Percentiles rank a stretch among this genome's conserved stretches.
Evolutionary conservation across 2,329 filamentous ascomycete species (phyloP).

Genomic region (Colletotrichum tabaci): DNA sequence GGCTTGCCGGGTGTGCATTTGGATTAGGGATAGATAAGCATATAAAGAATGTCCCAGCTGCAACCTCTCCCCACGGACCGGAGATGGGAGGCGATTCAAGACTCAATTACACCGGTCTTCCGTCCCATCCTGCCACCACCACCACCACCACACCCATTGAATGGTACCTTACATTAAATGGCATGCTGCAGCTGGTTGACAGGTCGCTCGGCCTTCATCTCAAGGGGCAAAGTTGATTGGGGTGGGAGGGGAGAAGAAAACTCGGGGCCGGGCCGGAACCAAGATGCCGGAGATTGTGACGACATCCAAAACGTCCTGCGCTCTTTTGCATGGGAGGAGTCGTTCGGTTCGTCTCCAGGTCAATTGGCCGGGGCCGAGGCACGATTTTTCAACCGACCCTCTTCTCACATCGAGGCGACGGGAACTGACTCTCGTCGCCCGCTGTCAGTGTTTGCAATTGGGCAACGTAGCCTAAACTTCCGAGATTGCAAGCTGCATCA

Average conservation of each 20-base stretch:
- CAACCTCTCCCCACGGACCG: slow-evolving; percentile 20
- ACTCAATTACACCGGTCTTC: slow-evolving; percentile 15
- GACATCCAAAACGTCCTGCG: slow-evolving; percentile 16
- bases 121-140: slow-evolving; percentile 25
- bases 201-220: slow-evolving; percentile 3
- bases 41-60: neutral
- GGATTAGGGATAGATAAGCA: slow-evolving; percentile 1
- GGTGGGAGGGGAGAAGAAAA: slow-evolving; percentile 8
- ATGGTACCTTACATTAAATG: neutral
- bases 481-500: slow-evolving; percentile 41
- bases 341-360: slow-evolving; percentile 13
- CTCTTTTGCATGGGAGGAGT: neutral
- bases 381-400: slow-evolving; percentile 30
- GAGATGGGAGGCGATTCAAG: slow-evolving; percentile 22
- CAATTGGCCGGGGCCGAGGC: slow-evolving; percentile 40
- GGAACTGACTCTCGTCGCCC: slow-evolving; percentile 20
- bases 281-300: slow-evolving; percentile 38
- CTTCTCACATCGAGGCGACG: slow-evolving; percentile 9
- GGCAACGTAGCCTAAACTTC: slow-evolving; percentile 41
- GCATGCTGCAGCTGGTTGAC: slow-evolving; percentile 6
- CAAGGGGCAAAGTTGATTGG: slow-evolving; percentile 3
- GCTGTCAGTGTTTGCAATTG: slow-evolving; percentile 21
- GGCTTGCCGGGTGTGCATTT: neutral
- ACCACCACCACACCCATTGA: neutral
- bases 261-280: slow-evolving; percentile 36